phyloP scores from a whole-genome alignment of 164 flowering plant genomes.

The Dillenia suffruticosa region DNA sequence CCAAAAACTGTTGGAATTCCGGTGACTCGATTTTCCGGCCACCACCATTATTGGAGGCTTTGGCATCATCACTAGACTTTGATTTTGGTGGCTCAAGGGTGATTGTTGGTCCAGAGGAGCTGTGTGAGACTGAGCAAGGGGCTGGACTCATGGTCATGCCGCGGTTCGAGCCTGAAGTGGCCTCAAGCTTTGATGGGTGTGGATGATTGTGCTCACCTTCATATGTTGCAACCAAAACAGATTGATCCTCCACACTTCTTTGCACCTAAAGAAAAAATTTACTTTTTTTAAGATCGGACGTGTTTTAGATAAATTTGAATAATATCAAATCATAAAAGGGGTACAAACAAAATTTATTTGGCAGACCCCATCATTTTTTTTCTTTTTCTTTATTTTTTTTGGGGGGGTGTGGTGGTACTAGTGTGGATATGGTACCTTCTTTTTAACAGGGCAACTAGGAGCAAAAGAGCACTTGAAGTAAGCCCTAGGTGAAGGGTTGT shows the following conservation, averaged over 20 bases:
- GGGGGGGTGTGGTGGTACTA: no score
- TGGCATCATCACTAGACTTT: slow-evolving; percentile 12
- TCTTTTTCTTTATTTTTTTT: no score
- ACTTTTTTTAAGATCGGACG: no score
- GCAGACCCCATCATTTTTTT: no score
- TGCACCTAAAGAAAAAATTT: slow-evolving; percentile 46
- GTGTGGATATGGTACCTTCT: slow-evolving; percentile 30
- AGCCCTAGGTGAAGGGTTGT: slow-evolving; percentile 31
- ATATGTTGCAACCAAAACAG: slow-evolving; percentile 58
- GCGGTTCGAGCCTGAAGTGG: slow-evolving; percentile 21
- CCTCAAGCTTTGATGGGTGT: slow-evolving; percentile 24
- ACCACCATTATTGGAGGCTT: not conserved
- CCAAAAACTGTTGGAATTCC: slow-evolving; percentile 25
- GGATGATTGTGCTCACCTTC: slow-evolving; percentile 81
- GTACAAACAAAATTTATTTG: no score
- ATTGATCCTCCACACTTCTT: slow-evolving; percentile 62
- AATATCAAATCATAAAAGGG: no score
- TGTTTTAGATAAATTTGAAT: no score
- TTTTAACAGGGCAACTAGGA: slow-evolving; percentile 53
- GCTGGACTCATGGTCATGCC: slow-evolving; percentile 15
- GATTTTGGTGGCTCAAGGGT: slow-evolving; percentile 51
- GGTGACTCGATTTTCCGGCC: slow-evolving; percentile 16
- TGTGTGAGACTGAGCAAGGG: slow-evolving; percentile 25
- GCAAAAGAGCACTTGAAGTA: slow-evolving; percentile 33
- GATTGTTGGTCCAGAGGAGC: slow-evolving; percentile 26